Conservation (phyloP, 179 eudicot species). For the Amaranthus tricolor region DNA sequence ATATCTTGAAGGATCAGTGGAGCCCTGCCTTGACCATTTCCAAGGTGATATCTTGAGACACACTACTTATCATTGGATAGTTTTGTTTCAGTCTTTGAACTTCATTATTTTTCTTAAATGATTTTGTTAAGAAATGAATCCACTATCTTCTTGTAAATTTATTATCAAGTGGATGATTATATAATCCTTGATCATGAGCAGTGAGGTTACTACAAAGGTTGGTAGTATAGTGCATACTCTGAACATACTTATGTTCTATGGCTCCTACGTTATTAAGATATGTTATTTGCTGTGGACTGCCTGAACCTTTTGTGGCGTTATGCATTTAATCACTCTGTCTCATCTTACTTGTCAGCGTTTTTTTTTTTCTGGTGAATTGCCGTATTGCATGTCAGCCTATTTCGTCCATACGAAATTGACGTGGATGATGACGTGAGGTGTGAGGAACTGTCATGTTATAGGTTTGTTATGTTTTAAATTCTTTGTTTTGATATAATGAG, state of each 20-base stretch:
- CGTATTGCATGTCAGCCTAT: not conserved
- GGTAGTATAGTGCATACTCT: not conserved
- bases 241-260: not conserved
- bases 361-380: not conserved
- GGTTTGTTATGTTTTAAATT: no score
- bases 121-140: no score
- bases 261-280: no score
- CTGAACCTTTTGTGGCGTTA: not conserved
- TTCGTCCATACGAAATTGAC: not conserved
- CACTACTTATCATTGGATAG: not conserved
- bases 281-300: not conserved
- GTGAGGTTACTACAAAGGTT: not conserved
- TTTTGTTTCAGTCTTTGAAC: not conserved
- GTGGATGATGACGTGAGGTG: not conserved
- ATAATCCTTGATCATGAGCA: not conserved
- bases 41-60: conserved; percentile 29
- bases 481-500: no score
- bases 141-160: no score
- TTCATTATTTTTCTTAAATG: not conserved
- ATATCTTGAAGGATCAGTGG: conserved; percentile 51
- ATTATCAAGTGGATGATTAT: not conserved
- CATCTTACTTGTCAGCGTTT: not conserved
- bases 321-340: not conserved
- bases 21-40: conserved; percentile 48
- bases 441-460: no score